Base-by-base conservation (phyloP, 441 rosid genomes). In the Raphanus hybrid region DNA sequence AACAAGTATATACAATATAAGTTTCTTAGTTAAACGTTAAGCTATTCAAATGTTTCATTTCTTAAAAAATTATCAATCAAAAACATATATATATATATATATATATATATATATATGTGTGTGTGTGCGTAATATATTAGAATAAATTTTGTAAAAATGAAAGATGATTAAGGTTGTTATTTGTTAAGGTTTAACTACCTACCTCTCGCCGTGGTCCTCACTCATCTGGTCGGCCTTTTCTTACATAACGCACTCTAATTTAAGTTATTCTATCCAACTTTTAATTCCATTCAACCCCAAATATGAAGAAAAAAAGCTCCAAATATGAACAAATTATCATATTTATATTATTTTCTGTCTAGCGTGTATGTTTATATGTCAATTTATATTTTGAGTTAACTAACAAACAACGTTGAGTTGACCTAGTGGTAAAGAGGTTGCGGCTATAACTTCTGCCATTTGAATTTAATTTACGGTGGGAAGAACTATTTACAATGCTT, bases 161-260 rank as follows among this genome's bases (percentile, higher is more conserved):
- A 14, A 20, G 41, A 32, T 64, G 63, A 71, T 15, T 45, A 18
- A 45, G 67, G 67, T 65, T 59, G 26, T 37, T 3, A 39, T 64
- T 65, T 59, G 26, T 37, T 3, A 39, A 70, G 60, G 63, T 62
- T 18, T 52, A 50, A 20, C 70, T 18, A 71, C 39, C 73, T 59
- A 64, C 63, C 3, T 18, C 16, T 20, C 43, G 14, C 55, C 8
- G 45, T 60, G 69, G 69, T 71, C 69, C 61, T 29, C n/a, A 3
- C 75, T 57, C 71, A 15, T 45, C 70, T 79, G 78, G 82, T 74
- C 78, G 78, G 82, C 78, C 64, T 63, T 69, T 69, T 63, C 74
- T 67, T 62, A 61, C 81, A 67, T 48, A 61, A 50, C 64, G 70
- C 70, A 52, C 70, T 66, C 55, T 29, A 12, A 29, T 67, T 65